A percentile compares a stretch with the other conserved stretches of the same genome.
Evolutionary conservation across 2,329 filamentous ascomycete species (phyloP).

Genomic region (Penicillium rolfsii): DNA sequence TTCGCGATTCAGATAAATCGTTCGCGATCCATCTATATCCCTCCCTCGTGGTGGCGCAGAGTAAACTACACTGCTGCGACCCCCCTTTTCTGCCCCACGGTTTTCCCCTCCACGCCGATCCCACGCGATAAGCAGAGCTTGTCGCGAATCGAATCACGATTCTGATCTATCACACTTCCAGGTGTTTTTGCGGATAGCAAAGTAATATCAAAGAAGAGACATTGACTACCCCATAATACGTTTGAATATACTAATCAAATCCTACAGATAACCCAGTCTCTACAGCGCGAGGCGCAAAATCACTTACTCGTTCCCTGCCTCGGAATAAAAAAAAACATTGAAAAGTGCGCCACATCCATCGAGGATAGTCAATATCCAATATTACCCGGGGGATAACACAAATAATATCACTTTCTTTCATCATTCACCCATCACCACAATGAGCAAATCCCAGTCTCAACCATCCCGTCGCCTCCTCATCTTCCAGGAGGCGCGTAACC

Average conservation of each 20-base stretch:
- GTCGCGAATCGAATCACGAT: not conserved
- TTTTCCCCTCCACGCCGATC: constrained; percentile 12
- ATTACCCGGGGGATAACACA: not conserved
- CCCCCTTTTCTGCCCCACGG: constrained; percentile 20
- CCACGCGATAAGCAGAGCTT: constrained; percentile 20
- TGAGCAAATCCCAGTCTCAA: constrained; percentile 13
- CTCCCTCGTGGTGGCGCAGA: not conserved
- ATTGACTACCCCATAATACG: accelerated
- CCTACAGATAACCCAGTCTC: not conserved
- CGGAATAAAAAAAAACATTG: not conserved
- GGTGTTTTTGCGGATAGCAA: not conserved
- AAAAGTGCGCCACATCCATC: not conserved
- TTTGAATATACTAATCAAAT: not conserved
- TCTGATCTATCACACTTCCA: not conserved
- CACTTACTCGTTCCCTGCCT: not conserved
- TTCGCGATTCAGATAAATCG: not conserved
- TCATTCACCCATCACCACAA: constrained; percentile 1
- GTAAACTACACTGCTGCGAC: not conserved
- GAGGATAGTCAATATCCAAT: not conserved
- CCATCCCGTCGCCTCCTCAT: constrained; percentile 35
- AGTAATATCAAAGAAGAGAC: not conserved
- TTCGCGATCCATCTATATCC: not conserved
- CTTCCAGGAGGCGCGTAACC: constrained; percentile 43
- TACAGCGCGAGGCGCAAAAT: not conserved
- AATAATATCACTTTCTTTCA: not conserved